A percentile compares a stretch with the other conserved stretches of the same genome.
These are phyloP conservation scores for Licmophora abbreviata DNA, from an alignment of 108 stramenopile species.

Conservation along the genomic window DNA sequence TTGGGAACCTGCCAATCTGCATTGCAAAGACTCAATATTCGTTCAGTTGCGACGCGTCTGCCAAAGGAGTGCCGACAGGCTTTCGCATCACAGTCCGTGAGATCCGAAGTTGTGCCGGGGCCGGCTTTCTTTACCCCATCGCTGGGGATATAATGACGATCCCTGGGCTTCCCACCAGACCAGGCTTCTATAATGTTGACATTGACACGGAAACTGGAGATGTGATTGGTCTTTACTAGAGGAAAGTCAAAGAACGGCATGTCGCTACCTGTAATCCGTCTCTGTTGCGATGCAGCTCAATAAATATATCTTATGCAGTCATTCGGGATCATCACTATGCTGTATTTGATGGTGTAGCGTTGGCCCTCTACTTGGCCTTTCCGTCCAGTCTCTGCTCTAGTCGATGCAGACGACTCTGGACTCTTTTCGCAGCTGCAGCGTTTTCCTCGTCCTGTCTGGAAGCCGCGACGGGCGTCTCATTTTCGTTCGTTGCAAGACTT, in stretches of 20 bases:
- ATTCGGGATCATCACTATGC: no score
- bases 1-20: slow-evolving; percentile 93
- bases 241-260: not conserved
- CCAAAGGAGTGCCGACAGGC: slow-evolving; percentile 90
- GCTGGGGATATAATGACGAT: slow-evolving; percentile 99
- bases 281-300: no score
- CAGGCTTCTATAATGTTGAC: slow-evolving; percentile 99
- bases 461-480: no score
- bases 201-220: slow-evolving; percentile 89
- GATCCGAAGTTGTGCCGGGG: slow-evolving; percentile 93
- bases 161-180: slow-evolving; percentile 96
- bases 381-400: no score
- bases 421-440: no score
- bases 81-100: slow-evolving; percentile 91
- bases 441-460: no score
- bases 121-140: slow-evolving; percentile 95
- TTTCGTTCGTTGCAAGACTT: no score
- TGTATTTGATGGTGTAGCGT: no score
- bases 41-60: slow-evolving; percentile 88
- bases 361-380: no score
- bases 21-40: slow-evolving; percentile 99
- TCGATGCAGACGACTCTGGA: no score
- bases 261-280: no score
- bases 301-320: no score
- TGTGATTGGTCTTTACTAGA: slow-evolving; percentile 94